Percentiles rank a stretch among this genome's conserved stretches.
phyloP scores from a whole-genome alignment of 805 yeast species.

The Candida pini region DNA sequence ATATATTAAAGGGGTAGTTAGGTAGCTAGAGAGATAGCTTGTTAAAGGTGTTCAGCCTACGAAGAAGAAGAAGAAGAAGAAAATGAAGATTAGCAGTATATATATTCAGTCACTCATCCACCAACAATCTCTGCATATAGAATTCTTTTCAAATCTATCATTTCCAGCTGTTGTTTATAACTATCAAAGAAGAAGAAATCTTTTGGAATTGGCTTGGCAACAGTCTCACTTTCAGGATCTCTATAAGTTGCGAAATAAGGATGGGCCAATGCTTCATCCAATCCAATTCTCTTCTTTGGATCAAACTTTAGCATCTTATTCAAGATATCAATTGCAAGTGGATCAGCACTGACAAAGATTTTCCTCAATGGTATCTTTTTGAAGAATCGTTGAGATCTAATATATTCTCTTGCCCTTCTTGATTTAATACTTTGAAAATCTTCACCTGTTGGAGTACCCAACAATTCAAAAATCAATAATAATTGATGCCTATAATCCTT shows the following conservation, averaged over 20 bases:
- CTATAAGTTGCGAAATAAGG: constrained; percentile 69
- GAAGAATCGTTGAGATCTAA: constrained; percentile 58
- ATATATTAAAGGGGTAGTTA: no score
- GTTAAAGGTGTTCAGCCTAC: no score
- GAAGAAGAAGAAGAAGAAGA: no score
- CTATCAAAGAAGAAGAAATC: constrained; percentile 54
- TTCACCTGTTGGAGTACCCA: constrained; percentile 71
- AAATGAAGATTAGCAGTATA: no score
- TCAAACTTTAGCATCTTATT: constrained; percentile 75
- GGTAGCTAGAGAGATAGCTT: no score
- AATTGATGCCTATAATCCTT: constrained; percentile 67
- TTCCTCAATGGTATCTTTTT: constrained; percentile 48
- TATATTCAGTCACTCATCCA: no score
- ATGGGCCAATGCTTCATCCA: constrained; percentile 75
- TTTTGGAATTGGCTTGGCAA: constrained; percentile 44
- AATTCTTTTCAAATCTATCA: constrained; percentile 46
- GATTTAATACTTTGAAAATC: constrained; percentile 71
- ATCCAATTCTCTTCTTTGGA: constrained; percentile 76
- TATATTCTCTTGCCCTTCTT: constrained; percentile 72
- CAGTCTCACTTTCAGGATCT: constrained; percentile 68
- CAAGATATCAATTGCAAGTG: constrained; percentile 52
- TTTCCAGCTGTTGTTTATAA: constrained; percentile 43
- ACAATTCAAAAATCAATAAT: constrained; percentile 56
- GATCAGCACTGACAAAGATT: constrained; percentile 45
- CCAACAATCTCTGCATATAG: constrained; percentile 47